A percentile compares a stretch with the other conserved stretches of the same genome.
phyloP scores from a whole-genome alignment of 495 filamentous ascomycete genomes.

The Hypomontagnella submonticulosa region DNA sequence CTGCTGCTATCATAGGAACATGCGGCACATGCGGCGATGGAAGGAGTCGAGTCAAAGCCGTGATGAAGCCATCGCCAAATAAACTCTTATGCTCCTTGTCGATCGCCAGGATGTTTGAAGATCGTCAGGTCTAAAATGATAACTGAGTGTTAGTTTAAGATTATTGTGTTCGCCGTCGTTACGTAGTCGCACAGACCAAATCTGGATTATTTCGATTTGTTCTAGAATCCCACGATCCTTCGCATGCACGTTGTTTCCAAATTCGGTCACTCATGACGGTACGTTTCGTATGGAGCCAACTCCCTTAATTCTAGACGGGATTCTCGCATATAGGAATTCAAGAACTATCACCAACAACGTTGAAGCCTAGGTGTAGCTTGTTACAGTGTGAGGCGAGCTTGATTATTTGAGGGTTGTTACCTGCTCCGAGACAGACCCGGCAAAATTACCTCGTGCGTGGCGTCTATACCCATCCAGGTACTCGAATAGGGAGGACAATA shows the following conservation, averaged over 20 bases:
- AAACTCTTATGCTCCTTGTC: neutral
- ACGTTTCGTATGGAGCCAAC: constrained; percentile 7
- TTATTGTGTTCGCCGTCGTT: constrained; percentile 7
- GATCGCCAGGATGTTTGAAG: constrained; percentile 17
- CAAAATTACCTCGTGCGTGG: constrained; percentile 10
- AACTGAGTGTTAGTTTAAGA: constrained; percentile 5
- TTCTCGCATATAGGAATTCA: neutral
- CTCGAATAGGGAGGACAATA: constrained; percentile 30
- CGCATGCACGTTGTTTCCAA: constrained; percentile 16
- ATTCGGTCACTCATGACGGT: constrained; percentile 4
- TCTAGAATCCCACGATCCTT: constrained; percentile 34
- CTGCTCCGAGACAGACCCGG: constrained; percentile 15
- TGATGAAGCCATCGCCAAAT: constrained; percentile 11
- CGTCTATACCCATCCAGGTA: neutral
- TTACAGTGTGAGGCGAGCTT: constrained; percentile 10
- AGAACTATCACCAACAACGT: neutral
- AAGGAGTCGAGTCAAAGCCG: constrained; percentile 3
- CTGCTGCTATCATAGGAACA: constrained; percentile 4
- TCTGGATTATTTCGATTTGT: constrained; percentile 13
- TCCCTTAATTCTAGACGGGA: neutral
- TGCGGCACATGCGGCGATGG: constrained; percentile 22
- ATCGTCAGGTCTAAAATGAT: constrained; percentile 11
- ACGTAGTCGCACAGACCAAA: constrained; percentile 9
- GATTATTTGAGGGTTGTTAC: constrained; percentile 12
- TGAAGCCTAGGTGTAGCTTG: constrained; percentile 11